These are phyloP conservation scores for Fomitopsis palustris DNA, from an alignment of 1,284 basidiomycete genomes.

Conservation along the genomic window DNA sequence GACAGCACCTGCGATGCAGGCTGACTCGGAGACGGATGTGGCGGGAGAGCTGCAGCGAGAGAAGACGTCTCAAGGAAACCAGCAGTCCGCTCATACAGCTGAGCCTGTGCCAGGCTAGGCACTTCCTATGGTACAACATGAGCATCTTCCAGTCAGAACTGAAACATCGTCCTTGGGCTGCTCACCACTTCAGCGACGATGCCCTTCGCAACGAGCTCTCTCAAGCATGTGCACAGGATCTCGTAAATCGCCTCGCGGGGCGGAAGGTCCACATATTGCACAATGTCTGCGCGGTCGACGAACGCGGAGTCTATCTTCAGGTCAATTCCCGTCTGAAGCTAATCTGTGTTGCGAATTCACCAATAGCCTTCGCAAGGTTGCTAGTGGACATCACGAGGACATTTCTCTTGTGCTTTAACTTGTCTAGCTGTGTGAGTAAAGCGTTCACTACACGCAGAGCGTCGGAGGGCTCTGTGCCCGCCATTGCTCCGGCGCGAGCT, in stretches of 20 bases:
- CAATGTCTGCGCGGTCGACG: conserved; percentile 94
- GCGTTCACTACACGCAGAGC: conserved; percentile 97
- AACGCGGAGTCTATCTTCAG: conserved; percentile 79
- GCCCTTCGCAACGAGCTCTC: conserved; percentile 74
- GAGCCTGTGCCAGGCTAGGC: conserved; percentile 58
- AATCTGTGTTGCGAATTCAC: conserved; percentile 38
- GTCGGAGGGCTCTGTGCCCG: conserved; percentile 93
- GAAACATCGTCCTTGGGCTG: conserved; percentile 10
- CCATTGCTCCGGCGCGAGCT: conserved; percentile 90
- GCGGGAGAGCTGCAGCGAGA: neutral
- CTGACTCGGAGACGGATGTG: neutral
- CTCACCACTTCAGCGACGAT: conserved; percentile 63
- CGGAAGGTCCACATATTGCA: conserved; percentile 92
- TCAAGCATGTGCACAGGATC: conserved; percentile 83
- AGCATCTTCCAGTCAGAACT: neutral
- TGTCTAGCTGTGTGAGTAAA: conserved; percentile 94
- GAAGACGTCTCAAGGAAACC: conserved; percentile 15
- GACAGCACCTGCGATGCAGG: neutral
- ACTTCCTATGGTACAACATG: conserved; percentile 42
- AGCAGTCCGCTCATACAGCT: conserved; percentile 47
- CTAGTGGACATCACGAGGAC: conserved; percentile 96
- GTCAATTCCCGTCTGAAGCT: neutral
- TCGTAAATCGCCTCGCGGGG: conserved; percentile 90
- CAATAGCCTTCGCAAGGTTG: conserved; percentile 93
- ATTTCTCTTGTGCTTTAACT: conserved; percentile 89